Evolutionary conservation across 305 asterid genomes (phyloP).

Genomic region (Solanum chacoense): DNA sequence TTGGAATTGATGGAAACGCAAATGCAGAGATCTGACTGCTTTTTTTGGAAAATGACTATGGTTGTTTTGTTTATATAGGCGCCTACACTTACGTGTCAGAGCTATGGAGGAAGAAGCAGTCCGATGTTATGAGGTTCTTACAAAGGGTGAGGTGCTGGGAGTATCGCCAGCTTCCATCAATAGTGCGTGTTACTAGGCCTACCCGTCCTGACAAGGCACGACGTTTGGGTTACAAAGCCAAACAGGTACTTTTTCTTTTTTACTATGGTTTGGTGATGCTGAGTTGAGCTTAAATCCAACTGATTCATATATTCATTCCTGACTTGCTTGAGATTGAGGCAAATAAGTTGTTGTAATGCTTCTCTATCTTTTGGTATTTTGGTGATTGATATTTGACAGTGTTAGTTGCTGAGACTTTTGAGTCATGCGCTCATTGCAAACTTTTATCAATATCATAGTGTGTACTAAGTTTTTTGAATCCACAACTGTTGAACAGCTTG

Average conservation of each 20-base stretch:
- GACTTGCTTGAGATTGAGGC: background rate
- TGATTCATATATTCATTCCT: background rate
- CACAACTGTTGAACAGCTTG: background rate
- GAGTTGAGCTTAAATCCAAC: background rate
- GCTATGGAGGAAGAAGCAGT: constrained; percentile 23
- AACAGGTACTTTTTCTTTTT: constrained; percentile 2
- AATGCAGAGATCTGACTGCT: background rate
- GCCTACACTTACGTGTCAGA: constrained; percentile 16
- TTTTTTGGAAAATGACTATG: background rate
- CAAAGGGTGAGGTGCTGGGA: constrained; percentile 21
- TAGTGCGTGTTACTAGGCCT: constrained; percentile 18
- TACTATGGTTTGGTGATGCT: background rate
- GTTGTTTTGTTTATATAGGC: constrained; percentile 2
- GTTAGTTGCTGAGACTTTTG: background rate
- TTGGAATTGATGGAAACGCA: background rate
- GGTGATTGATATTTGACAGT: background rate
- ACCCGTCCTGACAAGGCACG: constrained; percentile 26
- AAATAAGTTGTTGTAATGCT: background rate
- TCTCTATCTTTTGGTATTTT: background rate
- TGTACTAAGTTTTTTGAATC: background rate
- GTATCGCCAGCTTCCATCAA: constrained; percentile 22
- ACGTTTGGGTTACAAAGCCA: constrained; percentile 17
- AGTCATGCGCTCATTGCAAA: background rate
- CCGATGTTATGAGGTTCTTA: constrained; percentile 18
- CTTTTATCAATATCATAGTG: background rate